phyloP scores from a whole-genome alignment of 2,329 filamentous ascomycete species.

The Aureobasidium subglaciale region DNA sequence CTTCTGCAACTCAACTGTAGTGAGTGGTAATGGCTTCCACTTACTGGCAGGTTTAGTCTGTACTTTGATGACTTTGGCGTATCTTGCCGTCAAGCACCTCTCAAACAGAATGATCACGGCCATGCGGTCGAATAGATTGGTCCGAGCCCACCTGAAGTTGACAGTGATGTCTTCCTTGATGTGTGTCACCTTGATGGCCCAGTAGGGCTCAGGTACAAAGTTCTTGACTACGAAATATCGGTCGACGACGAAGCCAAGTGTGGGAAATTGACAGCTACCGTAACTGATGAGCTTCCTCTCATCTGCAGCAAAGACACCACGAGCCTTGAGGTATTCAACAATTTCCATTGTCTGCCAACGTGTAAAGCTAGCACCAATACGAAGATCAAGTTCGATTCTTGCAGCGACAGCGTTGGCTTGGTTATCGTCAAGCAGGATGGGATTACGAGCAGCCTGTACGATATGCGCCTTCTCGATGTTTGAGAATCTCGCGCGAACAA shows the following conservation, averaged over 20 bases:
- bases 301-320: constrained; percentile 30
- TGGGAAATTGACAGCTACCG: constrained; percentile 87
- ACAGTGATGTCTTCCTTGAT: constrained; percentile 70
- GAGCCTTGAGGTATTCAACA: background rate
- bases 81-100: constrained; percentile 68
- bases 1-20: constrained; percentile 94
- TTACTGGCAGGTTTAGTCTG: constrained; percentile 88
- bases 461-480: constrained; percentile 96
- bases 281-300: constrained; percentile 43
- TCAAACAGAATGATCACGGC: constrained; percentile 77
- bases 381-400: constrained; percentile 84
- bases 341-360: constrained; percentile 64
- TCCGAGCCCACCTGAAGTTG: constrained; percentile 75
- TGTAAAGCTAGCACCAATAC: constrained; percentile 89
- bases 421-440: constrained; percentile 71
- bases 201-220: constrained; percentile 87
- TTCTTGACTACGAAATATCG: constrained; percentile 90
- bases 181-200: constrained; percentile 82
- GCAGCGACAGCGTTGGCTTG: constrained; percentile 84
- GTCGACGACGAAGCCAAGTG: constrained; percentile 93
- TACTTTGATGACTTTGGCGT: constrained; percentile 74
- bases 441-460: constrained; percentile 69
- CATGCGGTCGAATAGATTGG: constrained; percentile 81
- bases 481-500: constrained; percentile 86
- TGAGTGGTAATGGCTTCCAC: constrained; percentile 87